Conservation (phyloP, 2,329 filamentous ascomycete genomes). For the Cyanodermella asteris region DNA sequence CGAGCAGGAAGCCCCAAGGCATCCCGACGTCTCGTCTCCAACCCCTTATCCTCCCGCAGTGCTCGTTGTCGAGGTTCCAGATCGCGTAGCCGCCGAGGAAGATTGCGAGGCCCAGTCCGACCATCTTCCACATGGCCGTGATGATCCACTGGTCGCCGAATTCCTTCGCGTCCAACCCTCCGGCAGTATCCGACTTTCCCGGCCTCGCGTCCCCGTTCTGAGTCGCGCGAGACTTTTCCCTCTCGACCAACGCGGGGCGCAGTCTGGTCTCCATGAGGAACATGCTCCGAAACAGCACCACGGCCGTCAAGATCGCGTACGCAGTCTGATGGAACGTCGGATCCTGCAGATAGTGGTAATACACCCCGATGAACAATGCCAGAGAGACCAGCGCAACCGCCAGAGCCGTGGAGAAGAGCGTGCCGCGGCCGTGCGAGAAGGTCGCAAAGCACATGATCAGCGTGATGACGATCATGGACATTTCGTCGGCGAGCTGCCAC, state of each 20-base stretch:
- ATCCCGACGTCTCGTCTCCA: conserved; percentile 49
- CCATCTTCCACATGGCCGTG: conserved; percentile 55
- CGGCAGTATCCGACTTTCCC: conserved; percentile 16
- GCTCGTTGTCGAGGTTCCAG: conserved; percentile 63
- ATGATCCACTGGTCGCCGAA: conserved; percentile 33
- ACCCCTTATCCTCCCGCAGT: conserved; percentile 40
- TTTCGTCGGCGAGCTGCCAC: conserved; percentile 47
- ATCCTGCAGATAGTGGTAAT: conserved; percentile 66
- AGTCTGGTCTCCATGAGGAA: conserved; percentile 53
- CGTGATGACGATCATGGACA: conserved; percentile 52
- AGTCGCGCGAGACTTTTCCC: no score
- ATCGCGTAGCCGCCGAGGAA: conserved; percentile 57
- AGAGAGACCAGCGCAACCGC: conserved; percentile 32
- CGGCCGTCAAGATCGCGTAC: conserved; percentile 49
- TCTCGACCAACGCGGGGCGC: conserved; percentile 33
- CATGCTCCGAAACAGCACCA: conserved; percentile 51
- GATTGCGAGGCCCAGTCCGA: conserved; percentile 41
- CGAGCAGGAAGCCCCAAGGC: conserved; percentile 59
- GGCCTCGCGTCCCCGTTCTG: conserved; percentile 22
- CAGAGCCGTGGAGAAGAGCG: conserved; percentile 28
- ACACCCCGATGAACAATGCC: conserved; percentile 46
- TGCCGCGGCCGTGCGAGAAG: conserved; percentile 45
- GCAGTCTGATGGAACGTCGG: conserved; percentile 65
- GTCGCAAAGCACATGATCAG: conserved; percentile 51
- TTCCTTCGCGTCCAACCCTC: conserved; percentile 22